Conservation (phyloP, 768 basidiomycete genomes). For the Coprinellus aureogranulatus region DNA sequence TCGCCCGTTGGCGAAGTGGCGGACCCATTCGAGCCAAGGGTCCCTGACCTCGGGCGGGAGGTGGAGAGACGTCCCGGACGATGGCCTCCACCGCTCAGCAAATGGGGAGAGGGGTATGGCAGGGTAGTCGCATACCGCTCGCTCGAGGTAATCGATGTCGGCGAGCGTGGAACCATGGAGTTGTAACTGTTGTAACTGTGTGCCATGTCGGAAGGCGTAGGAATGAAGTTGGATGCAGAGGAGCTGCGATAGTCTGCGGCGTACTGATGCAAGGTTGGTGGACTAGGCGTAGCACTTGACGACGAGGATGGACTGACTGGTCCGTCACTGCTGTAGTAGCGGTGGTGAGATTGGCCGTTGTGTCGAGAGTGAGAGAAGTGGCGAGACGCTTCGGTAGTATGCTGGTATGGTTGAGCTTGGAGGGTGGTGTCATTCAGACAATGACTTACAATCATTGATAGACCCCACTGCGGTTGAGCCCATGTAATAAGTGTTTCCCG, state of each 20-base stretch:
- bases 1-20: conserved; percentile 49
- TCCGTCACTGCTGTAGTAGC: conserved; percentile 22
- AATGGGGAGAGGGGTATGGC: conserved; percentile 26
- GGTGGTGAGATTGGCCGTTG: conserved; percentile 22
- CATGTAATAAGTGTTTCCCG: conserved; percentile 31
- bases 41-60: conserved; percentile 38
- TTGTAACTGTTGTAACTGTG: conserved; percentile 29
- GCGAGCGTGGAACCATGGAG: conserved; percentile 20
- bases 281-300: conserved; percentile 14
- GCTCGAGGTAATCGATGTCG: conserved; percentile 23
- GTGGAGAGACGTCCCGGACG: conserved; percentile 39
- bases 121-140: conserved; percentile 19
- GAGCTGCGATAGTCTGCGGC: conserved; percentile 22
- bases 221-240: conserved; percentile 27
- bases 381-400: conserved; percentile 39
- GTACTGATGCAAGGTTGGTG: conserved; percentile 16
- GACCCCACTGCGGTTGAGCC: conserved; percentile 21
- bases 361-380: conserved; percentile 32
- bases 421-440: too few species aligned
- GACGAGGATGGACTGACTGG: conserved; percentile 22
- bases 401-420: too few species aligned
- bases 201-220: conserved; percentile 34
- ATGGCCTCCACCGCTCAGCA: conserved; percentile 28
- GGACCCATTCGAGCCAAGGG: conserved; percentile 34
- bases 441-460: conserved; percentile 22